These are phyloP conservation scores for Truncatella angustata DNA, from an alignment of 2,329 filamentous ascomycete species.

Conservation along the genomic window DNA sequence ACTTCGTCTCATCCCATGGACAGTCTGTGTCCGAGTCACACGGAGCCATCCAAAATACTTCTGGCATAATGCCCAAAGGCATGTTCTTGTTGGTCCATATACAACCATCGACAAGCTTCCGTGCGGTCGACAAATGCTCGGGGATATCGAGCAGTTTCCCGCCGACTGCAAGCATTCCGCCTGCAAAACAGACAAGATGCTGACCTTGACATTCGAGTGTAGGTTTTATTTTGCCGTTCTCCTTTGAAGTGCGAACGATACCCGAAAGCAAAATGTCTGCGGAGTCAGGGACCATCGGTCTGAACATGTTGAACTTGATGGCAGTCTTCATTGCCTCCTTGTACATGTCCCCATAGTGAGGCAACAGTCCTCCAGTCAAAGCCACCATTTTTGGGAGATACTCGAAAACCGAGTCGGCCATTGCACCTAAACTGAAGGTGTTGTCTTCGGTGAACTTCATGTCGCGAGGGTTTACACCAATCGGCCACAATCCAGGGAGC, in stretches of 20 bases:
- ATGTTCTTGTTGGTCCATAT: constrained; percentile 49
- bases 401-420: constrained; percentile 45
- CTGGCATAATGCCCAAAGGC: constrained; percentile 51
- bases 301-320: constrained; percentile 60
- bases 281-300: constrained; percentile 58
- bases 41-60: constrained; percentile 41
- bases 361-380: constrained; percentile 58
- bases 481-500: constrained; percentile 63
- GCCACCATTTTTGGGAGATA: constrained; percentile 49
- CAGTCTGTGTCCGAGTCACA: constrained; percentile 30
- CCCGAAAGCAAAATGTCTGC: constrained; percentile 62
- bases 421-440: constrained; percentile 32
- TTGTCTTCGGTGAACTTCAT: constrained; percentile 36
- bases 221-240: constrained; percentile 27
- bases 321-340: constrained; percentile 57
- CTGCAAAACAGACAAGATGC: constrained; percentile 50
- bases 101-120: constrained; percentile 48
- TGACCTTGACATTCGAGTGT: constrained; percentile 33
- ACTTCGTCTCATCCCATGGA: constrained; percentile 25
- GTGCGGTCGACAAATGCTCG: constrained; percentile 41
- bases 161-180: constrained; percentile 49
- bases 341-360: constrained; percentile 61
- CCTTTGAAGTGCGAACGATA: constrained; percentile 22
- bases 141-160: constrained; percentile 40
- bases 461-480: constrained; percentile 57